Conservation (phyloP, 108 stramenopile genomes). For the Skeletonema menzelii region DNA sequence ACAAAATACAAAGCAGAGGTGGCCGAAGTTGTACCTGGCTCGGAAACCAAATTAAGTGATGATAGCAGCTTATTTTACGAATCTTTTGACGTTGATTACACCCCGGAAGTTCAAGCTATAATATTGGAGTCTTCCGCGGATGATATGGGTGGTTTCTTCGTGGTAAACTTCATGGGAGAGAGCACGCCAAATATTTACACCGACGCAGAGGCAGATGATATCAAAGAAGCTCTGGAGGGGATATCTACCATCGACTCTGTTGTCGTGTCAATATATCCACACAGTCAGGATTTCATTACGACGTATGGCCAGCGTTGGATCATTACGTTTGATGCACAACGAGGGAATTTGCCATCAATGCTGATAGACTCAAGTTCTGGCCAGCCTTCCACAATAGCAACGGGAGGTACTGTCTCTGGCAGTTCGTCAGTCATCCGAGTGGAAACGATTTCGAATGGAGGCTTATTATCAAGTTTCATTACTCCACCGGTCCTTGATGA, state of each 20-base stretch:
- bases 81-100: slow-evolving; percentile 21
- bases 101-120: slow-evolving; percentile 47
- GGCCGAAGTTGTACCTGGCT: slow-evolving; percentile 19
- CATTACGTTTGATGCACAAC: slow-evolving; percentile 20
- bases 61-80: slow-evolving; percentile 37
- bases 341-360: slow-evolving; percentile 45
- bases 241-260: slow-evolving; percentile 49
- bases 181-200: slow-evolving; percentile 22
- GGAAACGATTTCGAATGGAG: slow-evolving; percentile 25
- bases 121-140: slow-evolving; percentile 30
- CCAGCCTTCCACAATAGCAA: slow-evolving; percentile 38
- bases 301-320: slow-evolving; percentile 31
- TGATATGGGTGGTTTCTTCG: slow-evolving; percentile 52
- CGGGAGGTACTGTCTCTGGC: slow-evolving; percentile 39
- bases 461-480: slow-evolving; percentile 33
- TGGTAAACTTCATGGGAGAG: slow-evolving; percentile 42
- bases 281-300: slow-evolving; percentile 8
- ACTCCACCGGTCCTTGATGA: slow-evolving; percentile 44
- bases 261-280: slow-evolving; percentile 27
- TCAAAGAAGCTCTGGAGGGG: slow-evolving; percentile 51
- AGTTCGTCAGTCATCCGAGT: slow-evolving; percentile 34
- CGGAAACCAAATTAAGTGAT: slow-evolving; percentile 30
- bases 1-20: slow-evolving; percentile 53
- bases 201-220: slow-evolving; percentile 19
- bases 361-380: slow-evolving; percentile 47